phyloP scores from a whole-genome alignment of 306 rosid genomes.

The Cicer arietinum region DNA sequence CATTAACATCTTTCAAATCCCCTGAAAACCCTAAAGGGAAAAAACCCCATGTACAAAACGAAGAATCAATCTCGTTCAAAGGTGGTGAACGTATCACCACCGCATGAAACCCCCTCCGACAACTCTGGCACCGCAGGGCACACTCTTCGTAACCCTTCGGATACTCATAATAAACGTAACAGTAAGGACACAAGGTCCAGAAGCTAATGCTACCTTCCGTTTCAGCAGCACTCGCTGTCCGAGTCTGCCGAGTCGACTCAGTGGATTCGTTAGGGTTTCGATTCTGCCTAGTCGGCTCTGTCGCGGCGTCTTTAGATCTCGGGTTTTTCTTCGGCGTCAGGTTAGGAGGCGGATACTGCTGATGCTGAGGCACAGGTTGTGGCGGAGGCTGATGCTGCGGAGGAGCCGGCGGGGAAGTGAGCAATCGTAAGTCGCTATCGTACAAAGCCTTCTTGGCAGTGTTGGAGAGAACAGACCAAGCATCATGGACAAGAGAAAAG shows the following conservation, averaged over 20 bases:
- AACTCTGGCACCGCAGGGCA: constrained; percentile 80
- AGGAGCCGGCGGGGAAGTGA: constrained; percentile 44
- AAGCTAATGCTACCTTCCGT: constrained; percentile 49
- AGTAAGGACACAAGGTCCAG: constrained; percentile 98
- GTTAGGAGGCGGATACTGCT: constrained; percentile 39
- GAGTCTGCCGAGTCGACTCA: constrained; percentile 49
- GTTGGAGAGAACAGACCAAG: constrained; percentile 84
- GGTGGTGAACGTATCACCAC: constrained; percentile 75
- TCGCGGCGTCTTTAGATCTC: constrained; percentile 46
- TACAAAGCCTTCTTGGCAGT: constrained; percentile 68
- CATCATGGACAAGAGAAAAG: constrained; percentile 76
- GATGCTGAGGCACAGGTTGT: constrained; percentile 2
- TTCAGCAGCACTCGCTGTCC: constrained; percentile 31
- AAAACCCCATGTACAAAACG: constrained; percentile 86
- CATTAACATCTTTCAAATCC: constrained; percentile 49
- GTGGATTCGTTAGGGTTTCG: constrained; percentile 45
- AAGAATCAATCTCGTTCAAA: constrained; percentile 51
- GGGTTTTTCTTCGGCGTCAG: constrained; percentile 47
- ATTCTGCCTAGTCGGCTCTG: constrained; percentile 46
- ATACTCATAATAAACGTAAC: constrained; percentile 79
- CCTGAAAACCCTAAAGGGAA: constrained; percentile 70
- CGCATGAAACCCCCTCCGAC: constrained; percentile 81
- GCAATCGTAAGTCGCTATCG: constrained; percentile 65
- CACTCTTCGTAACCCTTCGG: constrained; percentile 81
- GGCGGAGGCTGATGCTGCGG: constrained; percentile 33